A percentile compares a stretch with the other conserved stretches of the same genome.
Conservation (phyloP, 257 asterid genomes). For the Solanum chilense region DNA sequence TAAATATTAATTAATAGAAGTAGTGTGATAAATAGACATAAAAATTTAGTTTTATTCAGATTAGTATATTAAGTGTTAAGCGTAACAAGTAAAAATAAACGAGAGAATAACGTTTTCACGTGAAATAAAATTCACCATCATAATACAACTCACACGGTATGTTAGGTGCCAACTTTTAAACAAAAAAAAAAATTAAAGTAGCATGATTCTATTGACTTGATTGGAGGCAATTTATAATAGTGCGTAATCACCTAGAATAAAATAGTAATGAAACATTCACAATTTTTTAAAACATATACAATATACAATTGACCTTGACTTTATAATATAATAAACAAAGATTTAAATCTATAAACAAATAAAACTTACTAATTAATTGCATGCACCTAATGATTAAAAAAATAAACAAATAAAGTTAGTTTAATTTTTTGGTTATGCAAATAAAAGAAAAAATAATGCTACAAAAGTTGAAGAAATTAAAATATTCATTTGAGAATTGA, state of each 20-base stretch:
- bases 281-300: neutral
- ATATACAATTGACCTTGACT: neutral
- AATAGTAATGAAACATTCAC: neutral
- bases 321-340: no score
- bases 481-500: neutral
- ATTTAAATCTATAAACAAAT: no score
- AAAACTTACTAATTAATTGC: neutral
- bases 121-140: neutral
- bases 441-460: neutral
- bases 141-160: neutral
- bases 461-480: neutral
- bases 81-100: no score
- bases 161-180: neutral
- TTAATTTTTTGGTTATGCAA: neutral
- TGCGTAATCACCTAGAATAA: neutral
- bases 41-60: no score
- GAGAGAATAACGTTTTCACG: rapidly evolving
- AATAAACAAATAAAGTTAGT: neutral
- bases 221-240: neutral
- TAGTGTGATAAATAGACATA: neutral
- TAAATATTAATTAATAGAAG: no score
- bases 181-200: neutral
- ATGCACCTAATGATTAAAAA: neutral
- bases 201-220: neutral
- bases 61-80: no score